Conservation (phyloP, 805 yeast genomes). For the Naumovozyma dairenensis region DNA sequence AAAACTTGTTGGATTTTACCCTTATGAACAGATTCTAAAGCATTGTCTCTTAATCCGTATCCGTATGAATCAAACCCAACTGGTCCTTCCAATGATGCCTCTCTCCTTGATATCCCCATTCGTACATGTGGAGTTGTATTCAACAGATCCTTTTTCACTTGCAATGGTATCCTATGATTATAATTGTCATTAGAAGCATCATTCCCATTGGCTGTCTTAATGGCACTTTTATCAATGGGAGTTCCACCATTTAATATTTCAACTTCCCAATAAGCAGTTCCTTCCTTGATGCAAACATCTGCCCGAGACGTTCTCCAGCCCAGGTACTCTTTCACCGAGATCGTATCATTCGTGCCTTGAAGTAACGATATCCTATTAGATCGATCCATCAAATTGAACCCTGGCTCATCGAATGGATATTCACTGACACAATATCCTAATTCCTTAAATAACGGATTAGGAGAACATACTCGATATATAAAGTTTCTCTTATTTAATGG, state of each 20-base stretch:
- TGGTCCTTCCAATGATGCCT: slow-evolving; percentile 87
- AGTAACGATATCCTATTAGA: slow-evolving; percentile 45
- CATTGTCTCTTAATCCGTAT: slow-evolving; percentile 75
- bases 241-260: slow-evolving; percentile 36
- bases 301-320: slow-evolving; percentile 81
- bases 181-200: slow-evolving; percentile 2
- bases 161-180: too few relatives aligned
- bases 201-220: not conserved
- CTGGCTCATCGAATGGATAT: slow-evolving; percentile 42
- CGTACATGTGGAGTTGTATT: slow-evolving; percentile 50
- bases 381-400: slow-evolving; percentile 40
- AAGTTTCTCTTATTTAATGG: slow-evolving; percentile 76
- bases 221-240: slow-evolving; percentile 10
- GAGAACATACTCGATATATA: slow-evolving; percentile 69
- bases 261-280: slow-evolving; percentile 72
- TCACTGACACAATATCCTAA: slow-evolving; percentile 65
- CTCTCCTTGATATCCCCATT: slow-evolving; percentile 74
- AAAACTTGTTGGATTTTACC: slow-evolving; percentile 35
- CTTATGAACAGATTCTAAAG: slow-evolving; percentile 62
- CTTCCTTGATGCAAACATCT: slow-evolving; percentile 68
- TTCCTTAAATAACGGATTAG: slow-evolving; percentile 49
- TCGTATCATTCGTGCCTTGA: slow-evolving; percentile 23
- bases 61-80: slow-evolving; percentile 94
- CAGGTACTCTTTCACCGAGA: slow-evolving; percentile 43
- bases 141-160: slow-evolving; percentile 18